Evolutionary conservation across 106 monocot genomes (phyloP), one percentile per base, ranked within the genome.

Genomic region (Posidonia australis): DNA sequence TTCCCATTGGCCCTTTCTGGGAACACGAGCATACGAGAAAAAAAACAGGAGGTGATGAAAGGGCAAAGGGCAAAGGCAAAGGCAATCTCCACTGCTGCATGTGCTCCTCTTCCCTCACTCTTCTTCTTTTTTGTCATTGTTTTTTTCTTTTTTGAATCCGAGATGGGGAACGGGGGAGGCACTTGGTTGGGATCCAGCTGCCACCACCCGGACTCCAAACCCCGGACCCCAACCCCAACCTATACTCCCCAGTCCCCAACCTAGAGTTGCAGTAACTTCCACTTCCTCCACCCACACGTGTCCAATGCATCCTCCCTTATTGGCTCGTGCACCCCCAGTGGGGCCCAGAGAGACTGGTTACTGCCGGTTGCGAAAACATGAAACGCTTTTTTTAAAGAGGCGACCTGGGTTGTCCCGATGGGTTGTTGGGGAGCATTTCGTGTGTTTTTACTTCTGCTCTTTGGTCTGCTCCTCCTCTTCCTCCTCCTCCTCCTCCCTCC

Each of bases 351-450:
- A 5, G 5, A 47, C 59, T 24, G 59, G 70, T 9, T 26, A 25
- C 19, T 17, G 51, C 62, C 48, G 60, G 51, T 62, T n/a, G 32
- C 3, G 9, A 19, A 21, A 7, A 27, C 24, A 31, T 28, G 6
- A 1, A 2, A n/a, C 5, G 27, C 24, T 19, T 42, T 63, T 46
- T 17, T 29, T 28, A 32, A 58, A 30, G 56, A 13, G 12, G 41
- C n/a, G 30, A 11, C 25, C 49, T 14, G 67, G 31, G 26, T 29
- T 46, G 24, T 61, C 51, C 49, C 25, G 41, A 29, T 18, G 45
- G 69, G 75, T 70, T 54, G 76, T 75, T 80, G 70, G 80, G 32
- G 21, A 62, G 79, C 79, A 74, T 74, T 79, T 58, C 70, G 47
- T 67, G 54, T 27, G 54, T 28, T 51, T 48, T 49, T 42, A 27